Evolutionary conservation across 2,329 filamentous ascomycete species (phyloP), one percentile per base, ranked within the genome.

Genomic region (Fusarium gaditjirri): DNA sequence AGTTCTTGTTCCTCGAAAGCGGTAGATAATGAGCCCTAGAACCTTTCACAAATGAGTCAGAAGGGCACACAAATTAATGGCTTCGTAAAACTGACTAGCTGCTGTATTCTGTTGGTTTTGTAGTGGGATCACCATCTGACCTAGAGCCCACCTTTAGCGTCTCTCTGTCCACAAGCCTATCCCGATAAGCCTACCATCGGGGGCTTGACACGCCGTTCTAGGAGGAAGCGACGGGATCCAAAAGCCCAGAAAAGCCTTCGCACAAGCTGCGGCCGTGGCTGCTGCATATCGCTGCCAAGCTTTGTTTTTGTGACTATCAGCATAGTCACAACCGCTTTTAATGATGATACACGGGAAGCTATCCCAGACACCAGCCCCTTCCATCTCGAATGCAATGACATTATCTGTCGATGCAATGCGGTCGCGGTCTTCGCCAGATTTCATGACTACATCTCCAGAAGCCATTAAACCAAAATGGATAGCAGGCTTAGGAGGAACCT

Each of bases 241-340:
- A 5, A 54, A 47, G 21, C 47, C 10, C 0, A 68, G 41, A 16
- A 71, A 57, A 0, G 47, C 65, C 11, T 50, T 68, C 1, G 61
- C 36, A 13, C 61, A 60, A 9, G 53, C 61, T 16, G 31, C 47
- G 0, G 49, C 66, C 0, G 61, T 56, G 8, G 69, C 69, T 12
- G 70, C 64, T 8, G 68, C 60, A 35, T 72, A 71, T 4, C 19
- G 31, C 7, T 72, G 70, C 52, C 61, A 72, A 4, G 1, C n/a
- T 2, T 72, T 63, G 11, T 10, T 62, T 5, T 72, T 72, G 7
- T 60, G 60, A 3, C 68, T 72, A 25, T 72, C 70, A 16, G 68
- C 61, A 27, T 72, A 72, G 31, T 72, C 65, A 31, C 61, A 70
- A 1, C 33, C 70, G 0, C 69, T 39, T 17, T 73, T 73, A 2